Base-by-base conservation (phyloP, 2,329 filamentous ascomycete genomes). In the Apiospora aurea region DNA sequence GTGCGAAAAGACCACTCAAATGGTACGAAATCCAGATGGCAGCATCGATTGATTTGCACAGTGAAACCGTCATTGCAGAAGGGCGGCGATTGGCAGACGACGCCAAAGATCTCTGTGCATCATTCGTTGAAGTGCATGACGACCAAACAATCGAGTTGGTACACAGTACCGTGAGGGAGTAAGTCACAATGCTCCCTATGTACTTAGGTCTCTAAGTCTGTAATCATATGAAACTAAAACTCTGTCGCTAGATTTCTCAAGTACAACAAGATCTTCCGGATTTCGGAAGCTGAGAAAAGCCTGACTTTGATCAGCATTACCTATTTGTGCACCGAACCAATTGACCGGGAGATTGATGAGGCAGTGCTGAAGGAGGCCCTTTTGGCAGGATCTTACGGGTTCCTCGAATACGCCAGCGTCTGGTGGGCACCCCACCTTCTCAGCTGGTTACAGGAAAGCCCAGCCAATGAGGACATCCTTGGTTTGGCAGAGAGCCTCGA, bases 381-480 rank as follows among this genome's bases (percentile, higher is more conserved):
- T 34, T 29, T 57, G 14, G 51, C 51, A 8, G 51, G 51, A 34
- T 57, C 51, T 57, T 57, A 57, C 26, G 51, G 51, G 26, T 57
- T 57, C 51, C 51, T 57, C 51, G 51, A 57, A 26, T 57, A 57
- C 51, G 26, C 51, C 51, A 57, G 51, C 51, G 14, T 57, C 18
- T 57, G 51, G 6, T 57, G 51, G 51, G 51, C 18, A 34, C 51
- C 51, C 51, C 51, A 57, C 51, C 51, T 57, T 34, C 51, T 57
- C 51, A 57, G 51, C 51, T 57, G 51, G 51, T 21, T 57, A 6
- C 51, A 34, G 51, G 51, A 57, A 18, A 18, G 26, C 51, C 51
- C 51, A 34, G 14, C 26, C 16, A 26, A 57, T 21, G 51, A 34
- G 26, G 51, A 34, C 16, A 29, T 34, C 3, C 26, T 34, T 26